phyloP scores from a whole-genome alignment of 208 protist genomes.

The Phytomonas serpens region DNA sequence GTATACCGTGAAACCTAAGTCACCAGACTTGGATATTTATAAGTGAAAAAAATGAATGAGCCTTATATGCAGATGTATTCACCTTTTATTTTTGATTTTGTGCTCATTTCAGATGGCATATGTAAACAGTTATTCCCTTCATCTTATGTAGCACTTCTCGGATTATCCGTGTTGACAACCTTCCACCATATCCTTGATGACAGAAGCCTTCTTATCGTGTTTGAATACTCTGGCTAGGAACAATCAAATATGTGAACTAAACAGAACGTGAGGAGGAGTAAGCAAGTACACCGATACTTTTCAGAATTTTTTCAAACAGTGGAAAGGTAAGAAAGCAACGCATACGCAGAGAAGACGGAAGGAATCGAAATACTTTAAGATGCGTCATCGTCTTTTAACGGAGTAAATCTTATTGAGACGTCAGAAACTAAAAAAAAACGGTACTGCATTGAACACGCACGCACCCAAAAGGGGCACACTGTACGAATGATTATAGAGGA shows the following conservation, averaged over 20 bases:
- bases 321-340: not conserved
- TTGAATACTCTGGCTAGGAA: not conserved
- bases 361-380: not conserved
- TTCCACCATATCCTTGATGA: not conserved
- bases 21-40: not conserved
- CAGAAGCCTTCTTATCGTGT: not conserved
- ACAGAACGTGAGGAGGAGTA: not conserved
- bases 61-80: not conserved
- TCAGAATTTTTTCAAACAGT: not conserved
- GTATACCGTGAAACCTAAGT: not conserved
- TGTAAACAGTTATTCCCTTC: conserved; percentile 6
- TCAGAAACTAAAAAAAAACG: not conserved
- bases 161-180: not conserved
- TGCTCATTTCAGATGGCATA: not conserved
- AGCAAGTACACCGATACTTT: not conserved
- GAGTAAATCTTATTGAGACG: not conserved
- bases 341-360: not conserved
- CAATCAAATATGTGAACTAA: not conserved
- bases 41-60: not conserved
- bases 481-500: not conserved
- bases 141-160: not conserved
- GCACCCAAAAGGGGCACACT: not conserved
- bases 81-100: conserved; percentile 9
- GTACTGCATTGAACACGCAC: not conserved
- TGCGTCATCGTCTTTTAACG: not conserved